Base-by-base conservation (phyloP, 371 early-diverging fungal species). In the Actinomortierella ambigua region DNA sequence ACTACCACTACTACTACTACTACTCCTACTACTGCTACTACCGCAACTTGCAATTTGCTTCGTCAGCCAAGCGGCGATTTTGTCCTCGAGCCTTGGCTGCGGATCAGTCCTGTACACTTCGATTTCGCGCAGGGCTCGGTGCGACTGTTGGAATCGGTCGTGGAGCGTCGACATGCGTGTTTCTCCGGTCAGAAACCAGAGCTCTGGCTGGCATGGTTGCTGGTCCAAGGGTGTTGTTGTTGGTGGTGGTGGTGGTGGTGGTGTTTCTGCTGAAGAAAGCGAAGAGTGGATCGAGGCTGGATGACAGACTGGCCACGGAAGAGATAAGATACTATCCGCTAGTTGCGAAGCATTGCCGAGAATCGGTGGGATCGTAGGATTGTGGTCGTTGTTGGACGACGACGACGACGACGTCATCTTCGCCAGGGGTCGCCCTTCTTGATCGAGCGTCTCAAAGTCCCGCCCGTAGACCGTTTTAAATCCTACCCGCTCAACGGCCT, bases 171-270 rank as follows among this genome's bases (percentile, higher is more conserved):
- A 60, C 69, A 69, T 63, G 17, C 59, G 55, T 20, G 54, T 59
- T 13, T 63, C 69, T 1, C 69, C 69, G 7, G 64, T 60, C 26
- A 69, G 41, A 22, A 69, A 69, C 69, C 69, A 69, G 11, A 69
- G 46, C 17, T 50, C 28, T 18, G 69, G 69, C 3, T 44, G 22
- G 9, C n/a, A 2, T 15, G n/a, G n/a, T n/a, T 18, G 53, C 18
- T 13, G 22, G 22, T 5, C 4, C 5, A 14, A 22, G 13, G 49
- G 4, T 22, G 22, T 23, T 1, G 3, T 29, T 17, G 20, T 14
- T 6, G 18, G 40, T 18, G 53, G 13, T 18, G 27, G 26, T 27
- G 15, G 50, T 44, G 44, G 44, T 15, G 13, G 15, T 20, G 15
- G 44, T 2, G 15, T 11, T 22, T 4, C 34, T 7, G 27, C 8